Percentiles rank a stretch among this genome's conserved stretches.
Evolutionary conservation across 257 asterid genomes (phyloP).

Genomic region (Petunia secreta): DNA sequence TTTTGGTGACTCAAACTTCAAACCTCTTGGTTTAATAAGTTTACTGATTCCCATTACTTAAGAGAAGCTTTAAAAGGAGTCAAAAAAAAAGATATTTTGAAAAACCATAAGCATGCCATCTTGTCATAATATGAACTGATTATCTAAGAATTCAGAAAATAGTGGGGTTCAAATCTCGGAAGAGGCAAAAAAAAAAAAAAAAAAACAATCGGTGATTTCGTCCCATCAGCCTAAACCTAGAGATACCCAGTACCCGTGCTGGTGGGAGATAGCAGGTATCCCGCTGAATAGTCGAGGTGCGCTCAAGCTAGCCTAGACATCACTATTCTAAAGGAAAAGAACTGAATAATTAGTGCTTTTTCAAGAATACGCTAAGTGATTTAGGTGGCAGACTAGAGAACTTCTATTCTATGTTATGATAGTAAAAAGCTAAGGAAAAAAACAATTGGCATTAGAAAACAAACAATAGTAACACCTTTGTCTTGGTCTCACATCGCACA

Average conservation of each 20-base stretch:
- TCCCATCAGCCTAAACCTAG: too few relatives aligned
- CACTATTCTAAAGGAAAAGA: too few relatives aligned
- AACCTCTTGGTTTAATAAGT: neutral
- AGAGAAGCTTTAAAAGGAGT: neutral
- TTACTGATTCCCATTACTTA: neutral
- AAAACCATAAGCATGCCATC: neutral
- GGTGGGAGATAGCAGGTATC: too few relatives aligned
- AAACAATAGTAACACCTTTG: conserved; percentile 34
- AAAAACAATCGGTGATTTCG: too few relatives aligned
- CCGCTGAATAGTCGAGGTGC: too few relatives aligned
- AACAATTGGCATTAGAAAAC: neutral
- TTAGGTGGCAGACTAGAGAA: neutral
- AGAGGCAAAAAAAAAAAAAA: too few relatives aligned
- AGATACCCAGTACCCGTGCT: too few relatives aligned
- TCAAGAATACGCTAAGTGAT: neutral
- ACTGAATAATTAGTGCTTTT: neutral
- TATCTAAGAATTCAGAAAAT: neutral
- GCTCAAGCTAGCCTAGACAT: too few relatives aligned
- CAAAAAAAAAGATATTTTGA: neutral
- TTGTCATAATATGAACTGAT: neutral
- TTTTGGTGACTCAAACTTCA: neutral
- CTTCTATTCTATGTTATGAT: neutral
- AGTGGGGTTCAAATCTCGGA: neutral
- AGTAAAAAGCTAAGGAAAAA: neutral
- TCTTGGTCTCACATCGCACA: conserved; percentile 52